These are phyloP conservation scores for Cornus controversa DNA, from an alignment of 148 eudicot species.

Conservation along the genomic window DNA sequence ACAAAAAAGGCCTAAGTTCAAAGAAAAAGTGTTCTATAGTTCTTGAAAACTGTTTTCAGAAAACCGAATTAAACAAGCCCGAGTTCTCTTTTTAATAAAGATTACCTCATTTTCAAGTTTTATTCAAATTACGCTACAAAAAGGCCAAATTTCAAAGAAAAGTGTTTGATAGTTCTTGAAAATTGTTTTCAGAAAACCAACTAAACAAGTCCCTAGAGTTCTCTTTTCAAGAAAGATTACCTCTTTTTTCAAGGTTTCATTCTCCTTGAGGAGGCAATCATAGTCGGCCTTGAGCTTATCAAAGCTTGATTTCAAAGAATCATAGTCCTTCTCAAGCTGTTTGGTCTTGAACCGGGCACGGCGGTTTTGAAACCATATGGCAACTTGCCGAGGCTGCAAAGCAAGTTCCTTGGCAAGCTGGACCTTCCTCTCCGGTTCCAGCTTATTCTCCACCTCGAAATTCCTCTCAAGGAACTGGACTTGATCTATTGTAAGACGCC, in stretches of 20 bases:
- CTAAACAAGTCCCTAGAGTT: no score
- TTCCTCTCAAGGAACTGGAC: conserved; percentile 57
- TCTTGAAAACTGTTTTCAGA: no score
- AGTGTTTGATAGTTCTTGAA: no score
- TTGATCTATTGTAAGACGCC: conserved; percentile 48
- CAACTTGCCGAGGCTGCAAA: conserved; percentile 72
- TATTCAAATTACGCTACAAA: conserved; percentile 13
- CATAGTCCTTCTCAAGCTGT: conserved; percentile 67
- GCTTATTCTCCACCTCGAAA: conserved; percentile 67
- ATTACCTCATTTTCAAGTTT: conserved; percentile 49
- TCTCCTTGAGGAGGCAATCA: conserved; percentile 45
- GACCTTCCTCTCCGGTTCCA: conserved; percentile 70
- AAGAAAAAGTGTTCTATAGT: no score
- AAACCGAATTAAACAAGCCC: no score
- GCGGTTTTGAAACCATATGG: conserved; percentile 79
- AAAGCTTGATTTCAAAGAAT: conserved; percentile 41
- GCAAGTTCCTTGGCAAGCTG: conserved; percentile 55
- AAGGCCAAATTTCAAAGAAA: no score
- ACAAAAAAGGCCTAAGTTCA: no score
- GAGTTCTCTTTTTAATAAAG: no score
- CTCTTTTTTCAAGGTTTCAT: conserved; percentile 45
- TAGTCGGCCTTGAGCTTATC: conserved; percentile 46
- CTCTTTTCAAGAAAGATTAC: conserved; percentile 10
- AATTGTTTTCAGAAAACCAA: no score
- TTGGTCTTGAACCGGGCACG: conserved; percentile 73